Percentiles rank a stretch among this genome's conserved stretches.
These are phyloP conservation scores for Kwoniella heveanensis DNA, from an alignment of 768 basidiomycete genomes.

Conservation along the genomic window DNA sequence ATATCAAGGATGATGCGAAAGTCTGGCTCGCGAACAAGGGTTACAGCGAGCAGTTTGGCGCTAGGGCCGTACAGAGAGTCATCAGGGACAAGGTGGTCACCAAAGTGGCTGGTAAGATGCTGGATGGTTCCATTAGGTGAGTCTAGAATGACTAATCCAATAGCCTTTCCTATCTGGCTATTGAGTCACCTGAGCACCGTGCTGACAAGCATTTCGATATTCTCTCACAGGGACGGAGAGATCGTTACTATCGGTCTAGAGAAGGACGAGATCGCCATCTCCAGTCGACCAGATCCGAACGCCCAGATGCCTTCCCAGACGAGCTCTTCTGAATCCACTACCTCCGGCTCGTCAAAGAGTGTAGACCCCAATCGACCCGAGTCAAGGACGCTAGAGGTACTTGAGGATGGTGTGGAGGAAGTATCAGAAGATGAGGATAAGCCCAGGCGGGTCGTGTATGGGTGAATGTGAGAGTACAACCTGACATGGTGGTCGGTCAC, in stretches of 20 bases:
- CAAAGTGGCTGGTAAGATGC: conserved; percentile 75
- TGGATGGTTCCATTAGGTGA: conserved; percentile 76
- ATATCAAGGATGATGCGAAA: conserved; percentile 67
- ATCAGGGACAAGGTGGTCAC: conserved; percentile 79
- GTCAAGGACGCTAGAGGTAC: conserved; percentile 31
- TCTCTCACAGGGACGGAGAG: conserved; percentile 66
- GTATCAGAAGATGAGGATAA: conserved; percentile 12
- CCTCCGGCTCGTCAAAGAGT: neutral
- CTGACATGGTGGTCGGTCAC: too few relatives aligned
- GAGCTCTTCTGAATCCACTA: neutral
- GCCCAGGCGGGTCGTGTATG: conserved; percentile 17
- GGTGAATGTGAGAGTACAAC: too few relatives aligned
- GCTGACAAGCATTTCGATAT: conserved; percentile 5
- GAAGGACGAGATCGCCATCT: conserved; percentile 57
- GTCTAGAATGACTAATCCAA: too few relatives aligned
- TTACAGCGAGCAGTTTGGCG: conserved; percentile 83
- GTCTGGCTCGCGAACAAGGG: conserved; percentile 74
- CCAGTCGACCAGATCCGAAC: conserved; percentile 28
- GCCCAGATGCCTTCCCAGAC: conserved; percentile 5
- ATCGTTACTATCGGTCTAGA: conserved; percentile 63
- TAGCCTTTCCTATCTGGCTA: too few relatives aligned
- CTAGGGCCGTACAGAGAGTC: conserved; percentile 81
- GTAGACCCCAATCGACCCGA: conserved; percentile 7
- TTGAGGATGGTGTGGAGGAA: conserved; percentile 35
- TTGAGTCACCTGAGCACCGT: too few relatives aligned